Percentiles rank a stretch among this genome's conserved stretches.
Conservation (phyloP, 2,329 filamentous ascomycete genomes). For the Exophiala aquamarina region DNA sequence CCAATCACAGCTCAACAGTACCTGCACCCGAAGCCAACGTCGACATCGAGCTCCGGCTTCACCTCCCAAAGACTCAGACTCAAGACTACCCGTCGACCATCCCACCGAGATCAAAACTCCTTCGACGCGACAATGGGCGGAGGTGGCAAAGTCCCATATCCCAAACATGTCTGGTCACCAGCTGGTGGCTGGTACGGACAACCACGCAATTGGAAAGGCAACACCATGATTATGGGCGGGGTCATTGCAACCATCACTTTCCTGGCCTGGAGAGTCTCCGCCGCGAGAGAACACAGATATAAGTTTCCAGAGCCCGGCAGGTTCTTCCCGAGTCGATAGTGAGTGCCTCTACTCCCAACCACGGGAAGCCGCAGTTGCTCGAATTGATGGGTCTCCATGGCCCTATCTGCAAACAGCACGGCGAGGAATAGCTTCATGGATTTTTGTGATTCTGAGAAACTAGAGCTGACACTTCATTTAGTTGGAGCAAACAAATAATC, state of each 20-base stretch:
- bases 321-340: slow-evolving; percentile 86
- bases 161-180: slow-evolving; percentile 98
- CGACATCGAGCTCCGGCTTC: background rate
- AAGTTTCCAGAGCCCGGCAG: slow-evolving; percentile 73
- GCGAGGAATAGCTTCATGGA: background rate
- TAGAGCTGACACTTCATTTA: slow-evolving; percentile 33
- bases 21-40: too few relatives aligned
- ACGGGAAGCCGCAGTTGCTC: too few relatives aligned
- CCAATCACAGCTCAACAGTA: too few relatives aligned
- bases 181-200: slow-evolving; percentile 97
- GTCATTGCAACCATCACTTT: slow-evolving; percentile 68
- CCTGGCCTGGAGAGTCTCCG: slow-evolving; percentile 69
- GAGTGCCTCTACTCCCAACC: too few relatives aligned
- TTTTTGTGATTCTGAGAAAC: background rate
- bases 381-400: too few relatives aligned
- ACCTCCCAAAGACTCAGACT: background rate
- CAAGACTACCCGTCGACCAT: background rate
- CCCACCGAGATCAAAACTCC: background rate
- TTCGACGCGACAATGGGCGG: slow-evolving; percentile 58
- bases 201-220: slow-evolving; percentile 90
- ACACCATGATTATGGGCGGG: slow-evolving; percentile 75
- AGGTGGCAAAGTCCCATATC: slow-evolving; percentile 74
- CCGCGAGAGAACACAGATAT: slow-evolving; percentile 69
- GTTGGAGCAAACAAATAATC: slow-evolving; percentile 71
- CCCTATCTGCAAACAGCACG: too few relatives aligned